A percentile compares a stretch with the other conserved stretches of the same genome.
These are phyloP conservation scores for Cyclotella sp. DNA, from an alignment of 108 stramenopile species.

Conservation along the genomic window DNA sequence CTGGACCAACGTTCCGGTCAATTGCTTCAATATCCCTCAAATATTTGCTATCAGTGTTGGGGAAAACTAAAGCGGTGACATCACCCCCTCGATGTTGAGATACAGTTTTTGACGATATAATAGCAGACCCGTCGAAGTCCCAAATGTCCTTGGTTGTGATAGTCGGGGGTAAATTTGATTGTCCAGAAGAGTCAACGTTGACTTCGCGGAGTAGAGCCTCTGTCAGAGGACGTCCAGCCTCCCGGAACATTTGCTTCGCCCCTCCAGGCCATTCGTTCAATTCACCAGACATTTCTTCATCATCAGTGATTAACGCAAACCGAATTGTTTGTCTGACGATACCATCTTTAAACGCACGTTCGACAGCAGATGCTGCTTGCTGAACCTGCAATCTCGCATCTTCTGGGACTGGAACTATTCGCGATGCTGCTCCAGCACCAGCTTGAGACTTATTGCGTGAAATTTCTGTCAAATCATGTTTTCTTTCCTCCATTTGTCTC, in stretches of 20 bases:
- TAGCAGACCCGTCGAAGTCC: slow-evolving; percentile 91
- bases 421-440: slow-evolving; percentile 2
- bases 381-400: slow-evolving; percentile 65
- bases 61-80: slow-evolving; percentile 79
- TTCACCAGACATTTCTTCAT: slow-evolving; percentile 60
- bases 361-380: slow-evolving; percentile 75
- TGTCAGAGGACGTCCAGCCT: slow-evolving; percentile 73
- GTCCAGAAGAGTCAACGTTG: neutral
- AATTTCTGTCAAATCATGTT: slow-evolving; percentile 14
- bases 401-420: slow-evolving; percentile 49
- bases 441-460: slow-evolving; percentile 22
- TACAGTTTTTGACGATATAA: slow-evolving; percentile 60
- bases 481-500: slow-evolving; percentile 31
- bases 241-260: slow-evolving; percentile 85
- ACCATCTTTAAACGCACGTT: slow-evolving; percentile 78
- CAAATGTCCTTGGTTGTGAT: slow-evolving; percentile 78
- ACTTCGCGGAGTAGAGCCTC: slow-evolving; percentile 66
- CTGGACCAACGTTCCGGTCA: slow-evolving; percentile 55
- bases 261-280: slow-evolving; percentile 84
- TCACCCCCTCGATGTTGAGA: slow-evolving; percentile 56
- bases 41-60: slow-evolving; percentile 86
- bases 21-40: slow-evolving; percentile 74
- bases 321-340: slow-evolving; percentile 76
- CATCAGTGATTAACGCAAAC: slow-evolving; percentile 70
- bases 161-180: slow-evolving; percentile 47